These are phyloP conservation scores for Thuja plicata DNA, from an alignment of 83 land plant species.

Conservation along the genomic window DNA sequence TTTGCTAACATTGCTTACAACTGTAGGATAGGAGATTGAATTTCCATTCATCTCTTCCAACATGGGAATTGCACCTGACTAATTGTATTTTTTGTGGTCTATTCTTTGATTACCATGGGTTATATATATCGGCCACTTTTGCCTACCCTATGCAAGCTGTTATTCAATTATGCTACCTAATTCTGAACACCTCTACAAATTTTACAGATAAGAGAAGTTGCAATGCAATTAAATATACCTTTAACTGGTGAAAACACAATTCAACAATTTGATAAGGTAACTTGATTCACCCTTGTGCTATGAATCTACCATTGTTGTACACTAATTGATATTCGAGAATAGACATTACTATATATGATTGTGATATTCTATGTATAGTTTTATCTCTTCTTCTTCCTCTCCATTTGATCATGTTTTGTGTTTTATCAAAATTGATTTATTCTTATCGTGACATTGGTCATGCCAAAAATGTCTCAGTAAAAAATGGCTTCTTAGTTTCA, in stretches of 20 bases:
- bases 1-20: too few relatives aligned
- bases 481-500: background rate
- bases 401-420: too few relatives aligned
- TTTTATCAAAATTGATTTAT: background rate
- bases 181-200: background rate
- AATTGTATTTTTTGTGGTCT: background rate
- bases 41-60: background rate
- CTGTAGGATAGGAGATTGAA: background rate
- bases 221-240: constrained; percentile 20
- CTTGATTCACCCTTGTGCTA: too few relatives aligned
- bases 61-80: background rate
- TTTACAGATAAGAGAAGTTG: constrained; percentile 22
- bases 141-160: background rate
- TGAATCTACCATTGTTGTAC: too few relatives aligned
- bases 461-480: background rate
- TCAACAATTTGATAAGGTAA: constrained; percentile 35
- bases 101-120: background rate
- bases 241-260: constrained; percentile 30
- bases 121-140: background rate
- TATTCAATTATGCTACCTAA: background rate
- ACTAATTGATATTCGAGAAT: too few relatives aligned
- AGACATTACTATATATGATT: too few relatives aligned
- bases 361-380: too few relatives aligned
- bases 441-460: background rate
- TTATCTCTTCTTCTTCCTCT: too few relatives aligned